phyloP scores from a whole-genome alignment of 2,329 filamentous ascomycete genomes.

The Knoxdaviesia proteae region DNA sequence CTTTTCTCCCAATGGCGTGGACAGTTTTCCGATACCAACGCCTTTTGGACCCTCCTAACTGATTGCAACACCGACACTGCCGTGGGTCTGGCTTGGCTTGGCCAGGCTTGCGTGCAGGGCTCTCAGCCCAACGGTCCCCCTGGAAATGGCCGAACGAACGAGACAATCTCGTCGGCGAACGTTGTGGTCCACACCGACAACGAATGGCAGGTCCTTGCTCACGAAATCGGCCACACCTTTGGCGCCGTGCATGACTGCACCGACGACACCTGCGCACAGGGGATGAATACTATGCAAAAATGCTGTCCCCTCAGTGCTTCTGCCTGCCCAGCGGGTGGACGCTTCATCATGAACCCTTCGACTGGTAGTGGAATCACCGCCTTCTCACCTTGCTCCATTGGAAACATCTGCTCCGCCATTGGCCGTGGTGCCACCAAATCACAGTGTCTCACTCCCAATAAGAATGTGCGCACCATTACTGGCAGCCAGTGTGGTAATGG shows the following conservation, averaged over 20 bases:
- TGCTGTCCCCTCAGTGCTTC: slow-evolving; percentile 60
- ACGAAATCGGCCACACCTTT: slow-evolving; percentile 87
- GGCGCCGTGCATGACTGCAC: slow-evolving; percentile 91
- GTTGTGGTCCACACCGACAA: slow-evolving; percentile 66
- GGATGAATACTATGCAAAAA: slow-evolving; percentile 26
- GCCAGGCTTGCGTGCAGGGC: slow-evolving; percentile 53
- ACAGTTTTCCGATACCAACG: slow-evolving; percentile 54
- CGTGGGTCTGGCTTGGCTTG: slow-evolving; percentile 83
- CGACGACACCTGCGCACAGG: slow-evolving; percentile 39
- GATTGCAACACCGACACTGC: slow-evolving; percentile 65
- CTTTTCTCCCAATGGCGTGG: slow-evolving; percentile 82
- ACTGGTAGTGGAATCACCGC: slow-evolving; percentile 49
- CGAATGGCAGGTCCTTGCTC: slow-evolving; percentile 92
- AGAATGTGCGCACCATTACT: slow-evolving; percentile 58
- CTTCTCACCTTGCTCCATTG: slow-evolving; percentile 78
- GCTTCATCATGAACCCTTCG: slow-evolving; percentile 92
- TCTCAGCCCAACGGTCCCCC: slow-evolving; percentile 27
- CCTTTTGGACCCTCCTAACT: slow-evolving; percentile 80
- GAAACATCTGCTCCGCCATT: slow-evolving; percentile 83
- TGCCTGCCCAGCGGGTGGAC: slow-evolving; percentile 54
- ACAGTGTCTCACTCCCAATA: slow-evolving; percentile 67
- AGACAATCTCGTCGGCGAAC: slow-evolving; percentile 70
- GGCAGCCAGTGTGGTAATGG: slow-evolving; percentile 86
- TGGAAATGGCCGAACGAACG: slow-evolving; percentile 27
- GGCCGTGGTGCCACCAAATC: slow-evolving; percentile 56